Percentiles rank a stretch among this genome's conserved stretches.
Conservation (phyloP, 2,329 filamentous ascomycete genomes). For the Sclerotinia subarctica region DNA sequence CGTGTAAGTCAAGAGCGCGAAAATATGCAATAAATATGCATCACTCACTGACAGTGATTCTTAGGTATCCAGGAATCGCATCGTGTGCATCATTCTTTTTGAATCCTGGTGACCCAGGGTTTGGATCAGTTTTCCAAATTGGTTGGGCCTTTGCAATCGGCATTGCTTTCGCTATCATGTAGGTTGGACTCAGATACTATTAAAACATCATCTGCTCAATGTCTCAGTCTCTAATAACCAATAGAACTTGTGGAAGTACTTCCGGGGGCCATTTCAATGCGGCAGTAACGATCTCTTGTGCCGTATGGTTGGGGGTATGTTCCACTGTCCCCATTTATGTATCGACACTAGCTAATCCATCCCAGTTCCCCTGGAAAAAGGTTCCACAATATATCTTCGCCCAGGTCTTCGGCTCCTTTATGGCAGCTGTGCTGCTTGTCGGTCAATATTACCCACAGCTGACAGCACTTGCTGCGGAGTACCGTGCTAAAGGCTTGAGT, state of each 20-base stretch:
- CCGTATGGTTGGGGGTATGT: conserved; percentile 50
- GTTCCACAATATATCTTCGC: conserved; percentile 55
- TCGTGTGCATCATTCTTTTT: conserved; percentile 51
- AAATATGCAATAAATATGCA: not conserved
- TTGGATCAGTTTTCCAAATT: conserved; percentile 54
- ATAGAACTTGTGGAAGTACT: conserved; percentile 47
- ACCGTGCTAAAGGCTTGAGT: conserved; percentile 36
- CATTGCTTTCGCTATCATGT: conserved; percentile 57
- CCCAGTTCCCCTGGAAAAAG: conserved; percentile 53
- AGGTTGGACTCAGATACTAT: not conserved
- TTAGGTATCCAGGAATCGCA: conserved; percentile 48
- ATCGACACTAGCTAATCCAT: not conserved
- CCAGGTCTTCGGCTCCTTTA: conserved; percentile 55
- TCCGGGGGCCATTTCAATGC: conserved; percentile 57
- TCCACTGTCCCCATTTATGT: not conserved
- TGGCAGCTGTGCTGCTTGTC: conserved; percentile 53
- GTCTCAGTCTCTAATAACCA: not conserved
- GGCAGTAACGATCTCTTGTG: conserved; percentile 47
- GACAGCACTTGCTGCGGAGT: conserved; percentile 40
- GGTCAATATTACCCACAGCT: conserved; percentile 56
- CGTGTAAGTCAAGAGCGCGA: conserved; percentile 37
- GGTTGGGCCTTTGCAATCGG: conserved; percentile 55
- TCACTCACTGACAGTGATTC: conserved; percentile 28
- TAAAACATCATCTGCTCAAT: not conserved
- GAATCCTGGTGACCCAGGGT: conserved; percentile 44